Evolutionary conservation across 2,329 filamentous ascomycete genomes (phyloP).

Genomic region (Teratosphaeriaceae sp.): DNA sequence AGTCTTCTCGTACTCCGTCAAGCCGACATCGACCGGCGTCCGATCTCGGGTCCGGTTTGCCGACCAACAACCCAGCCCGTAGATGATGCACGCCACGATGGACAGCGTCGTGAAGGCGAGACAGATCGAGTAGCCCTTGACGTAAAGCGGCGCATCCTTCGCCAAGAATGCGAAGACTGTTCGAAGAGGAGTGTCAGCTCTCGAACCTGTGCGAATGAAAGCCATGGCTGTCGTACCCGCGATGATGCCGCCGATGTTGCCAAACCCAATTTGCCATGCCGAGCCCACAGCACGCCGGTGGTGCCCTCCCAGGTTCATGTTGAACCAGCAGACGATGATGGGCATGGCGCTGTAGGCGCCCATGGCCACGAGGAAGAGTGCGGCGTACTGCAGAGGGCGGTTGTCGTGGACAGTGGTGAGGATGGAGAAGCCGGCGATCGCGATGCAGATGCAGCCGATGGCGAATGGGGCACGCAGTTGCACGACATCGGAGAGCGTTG

Average conservation of each 20-base stretch:
- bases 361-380: constrained; percentile 74
- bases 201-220: too few relatives aligned
- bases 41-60: constrained; percentile 57
- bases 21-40: constrained; percentile 37
- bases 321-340: constrained; percentile 53
- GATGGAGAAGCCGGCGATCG: constrained; percentile 69
- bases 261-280: constrained; percentile 45
- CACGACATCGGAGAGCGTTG: constrained; percentile 62
- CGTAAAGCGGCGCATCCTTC: constrained; percentile 61
- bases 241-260: constrained; percentile 47
- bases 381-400: constrained; percentile 62
- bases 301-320: constrained; percentile 48
- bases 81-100: constrained; percentile 53
- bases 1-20: constrained; percentile 57
- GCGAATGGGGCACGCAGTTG: constrained; percentile 71
- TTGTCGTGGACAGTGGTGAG: constrained; percentile 66
- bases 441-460: constrained; percentile 59
- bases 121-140: constrained; percentile 69
- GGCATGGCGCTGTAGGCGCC: constrained; percentile 75
- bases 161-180: constrained; percentile 44
- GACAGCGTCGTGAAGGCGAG: constrained; percentile 67
- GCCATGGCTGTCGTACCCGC: too few relatives aligned
- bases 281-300: constrained; percentile 42
- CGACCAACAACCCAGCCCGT: constrained; percentile 51
- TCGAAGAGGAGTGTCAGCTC: too few relatives aligned